phyloP scores from a whole-genome alignment of 257 asterid species.

The Solanum chaucha region DNA sequence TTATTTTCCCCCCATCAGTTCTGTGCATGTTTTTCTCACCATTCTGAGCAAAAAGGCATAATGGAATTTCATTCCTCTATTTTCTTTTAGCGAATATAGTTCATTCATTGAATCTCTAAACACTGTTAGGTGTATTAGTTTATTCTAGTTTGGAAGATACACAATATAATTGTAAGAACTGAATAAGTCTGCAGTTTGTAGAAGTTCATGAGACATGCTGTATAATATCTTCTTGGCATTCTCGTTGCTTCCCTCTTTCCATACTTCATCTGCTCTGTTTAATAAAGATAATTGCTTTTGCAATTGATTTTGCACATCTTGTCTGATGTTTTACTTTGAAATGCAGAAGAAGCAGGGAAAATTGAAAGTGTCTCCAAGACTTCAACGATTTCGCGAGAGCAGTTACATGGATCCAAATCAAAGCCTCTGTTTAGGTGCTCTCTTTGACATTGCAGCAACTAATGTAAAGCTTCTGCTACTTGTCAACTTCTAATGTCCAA shows the following conservation, averaged over 20 bases:
- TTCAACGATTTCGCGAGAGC: slow-evolving; percentile 76
- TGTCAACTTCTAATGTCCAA: not conserved
- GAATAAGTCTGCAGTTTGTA: not conserved
- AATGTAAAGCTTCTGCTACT: slow-evolving; percentile 32
- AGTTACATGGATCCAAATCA: slow-evolving; percentile 94
- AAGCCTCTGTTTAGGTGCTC: slow-evolving; percentile 88
- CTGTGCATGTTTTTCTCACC: not conserved
- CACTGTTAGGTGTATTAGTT: not conserved
- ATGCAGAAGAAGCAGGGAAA: slow-evolving; percentile 68
- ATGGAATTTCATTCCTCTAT: not conserved
- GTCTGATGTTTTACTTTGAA: not conserved
- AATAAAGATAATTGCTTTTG: not conserved
- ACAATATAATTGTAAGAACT: not conserved
- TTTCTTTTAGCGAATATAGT: not conserved
- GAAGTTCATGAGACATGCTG: not conserved
- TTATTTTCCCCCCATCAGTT: too few relatives aligned
- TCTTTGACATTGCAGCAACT: slow-evolving; percentile 95
- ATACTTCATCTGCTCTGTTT: not conserved
- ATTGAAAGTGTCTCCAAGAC: slow-evolving; percentile 41
- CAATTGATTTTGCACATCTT: not conserved
- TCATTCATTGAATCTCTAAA: not conserved
- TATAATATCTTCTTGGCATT: not conserved
- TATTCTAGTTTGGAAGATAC: not conserved
- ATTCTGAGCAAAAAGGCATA: not conserved
- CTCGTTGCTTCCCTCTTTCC: not conserved